Evolutionary conservation across 1,139 yeast genomes (phyloP), one percentile per base, ranked within the genome.

Genomic region (Geotrichum phurueaensis): DNA sequence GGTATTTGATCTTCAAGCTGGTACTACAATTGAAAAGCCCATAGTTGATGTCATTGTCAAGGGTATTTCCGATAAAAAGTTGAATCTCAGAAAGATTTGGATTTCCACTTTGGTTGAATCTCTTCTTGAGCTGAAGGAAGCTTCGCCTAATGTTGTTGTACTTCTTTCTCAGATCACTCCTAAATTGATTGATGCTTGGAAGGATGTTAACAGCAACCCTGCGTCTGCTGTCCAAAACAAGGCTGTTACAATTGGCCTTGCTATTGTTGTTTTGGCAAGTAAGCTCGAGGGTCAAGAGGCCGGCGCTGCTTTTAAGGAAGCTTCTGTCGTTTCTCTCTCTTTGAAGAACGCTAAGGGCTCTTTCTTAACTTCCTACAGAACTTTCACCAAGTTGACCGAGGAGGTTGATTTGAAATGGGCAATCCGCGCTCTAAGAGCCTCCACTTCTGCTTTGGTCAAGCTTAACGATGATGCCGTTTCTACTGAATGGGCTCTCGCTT

Each of bases 61-160:
- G 29, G 97, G 97, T 0, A 75, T 91, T 18, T 69, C 75, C 15
- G 94, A 89, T 47, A 81, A 87, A 66, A 88, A 88, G 65, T 73
- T 80, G 12, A 81, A 81, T 47, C 72, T 89, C 48, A 82, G 86
- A 66, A 84, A 82, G 67, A 75, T 84, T 27, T 94, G 98, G 98
- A 79, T 81, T 58, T 71, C 79, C 45, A 76, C 83, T 7, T 70
- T 85, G 39, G 87, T 83, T 15, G 69, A 73, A 3, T 67, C 69
- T 5, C 55, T 75, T 1, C 54, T 67, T 5, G 53, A 58, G 2
- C 29, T 56, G 56, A 68, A 62, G 60, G 68, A 56, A 56, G 60
- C 52, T 22, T 59, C 60, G 10, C 50, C 53, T 53, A 55, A 50
- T n/a, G 31, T 56, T 36, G 48, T 50, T 36, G 58, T 25, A 18